These are phyloP conservation scores for Myxozyma sirexii DNA, from an alignment of 805 yeast species.

Conservation along the genomic window DNA sequence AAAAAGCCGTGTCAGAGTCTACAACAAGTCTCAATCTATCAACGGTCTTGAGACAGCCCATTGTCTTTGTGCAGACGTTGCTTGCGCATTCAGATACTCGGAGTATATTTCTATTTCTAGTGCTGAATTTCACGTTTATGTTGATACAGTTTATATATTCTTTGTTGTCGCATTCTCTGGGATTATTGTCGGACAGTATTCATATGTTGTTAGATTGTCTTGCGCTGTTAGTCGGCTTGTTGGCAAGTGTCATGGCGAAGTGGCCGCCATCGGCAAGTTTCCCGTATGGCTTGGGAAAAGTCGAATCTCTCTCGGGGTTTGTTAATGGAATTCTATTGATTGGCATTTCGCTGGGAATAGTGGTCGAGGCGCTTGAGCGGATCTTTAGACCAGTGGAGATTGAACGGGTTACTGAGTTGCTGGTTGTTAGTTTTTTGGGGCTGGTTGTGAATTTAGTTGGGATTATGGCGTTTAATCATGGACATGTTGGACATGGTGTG, in stretches of 20 bases:
- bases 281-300: slow-evolving; percentile 83
- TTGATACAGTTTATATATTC: slow-evolving; percentile 89
- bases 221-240: slow-evolving; percentile 82
- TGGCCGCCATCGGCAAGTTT: slow-evolving; percentile 65
- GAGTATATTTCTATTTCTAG: slow-evolving; percentile 82
- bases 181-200: slow-evolving; percentile 86
- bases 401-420: slow-evolving; percentile 77
- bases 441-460: slow-evolving; percentile 88
- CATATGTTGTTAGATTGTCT: slow-evolving; percentile 97
- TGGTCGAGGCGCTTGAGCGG: slow-evolving; percentile 83
- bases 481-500: slow-evolving; percentile 54
- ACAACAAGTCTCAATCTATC: background rate
- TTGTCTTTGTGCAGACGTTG: slow-evolving; percentile 36
- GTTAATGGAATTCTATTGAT: slow-evolving; percentile 87
- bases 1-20: background rate
- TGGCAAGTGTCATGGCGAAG: slow-evolving; percentile 74
- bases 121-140: slow-evolving; percentile 91
- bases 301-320: slow-evolving; percentile 93
- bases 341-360: slow-evolving; percentile 86
- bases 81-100: slow-evolving; percentile 70
- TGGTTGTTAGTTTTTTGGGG: slow-evolving; percentile 84
- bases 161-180: slow-evolving; percentile 87
- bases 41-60: slow-evolving; percentile 23
- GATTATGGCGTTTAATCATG: slow-evolving; percentile 90
- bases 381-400: slow-evolving; percentile 74